These are phyloP conservation scores for Apiospora malaysiana DNA, from an alignment of 2,329 filamentous ascomycete species.

Conservation along the genomic window DNA sequence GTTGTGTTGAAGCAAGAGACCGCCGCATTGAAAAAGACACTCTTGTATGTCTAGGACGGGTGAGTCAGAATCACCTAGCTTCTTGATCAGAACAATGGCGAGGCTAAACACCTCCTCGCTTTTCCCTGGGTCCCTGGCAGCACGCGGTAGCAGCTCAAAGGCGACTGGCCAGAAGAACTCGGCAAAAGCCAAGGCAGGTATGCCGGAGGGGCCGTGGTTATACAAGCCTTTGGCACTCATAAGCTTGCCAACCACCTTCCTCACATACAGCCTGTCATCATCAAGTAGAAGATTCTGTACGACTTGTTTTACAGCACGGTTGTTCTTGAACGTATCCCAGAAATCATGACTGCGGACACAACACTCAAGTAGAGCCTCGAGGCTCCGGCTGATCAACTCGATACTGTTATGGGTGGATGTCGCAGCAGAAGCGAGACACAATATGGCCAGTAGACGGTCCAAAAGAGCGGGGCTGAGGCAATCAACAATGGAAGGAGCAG, in stretches of 20 bases:
- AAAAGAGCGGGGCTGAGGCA: conserved; percentile 33
- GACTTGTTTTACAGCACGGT: conserved; percentile 35
- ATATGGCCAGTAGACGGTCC: conserved; percentile 33
- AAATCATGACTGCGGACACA: conserved; percentile 45
- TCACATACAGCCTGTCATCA: conserved; percentile 44
- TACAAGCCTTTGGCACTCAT: conserved; percentile 36
- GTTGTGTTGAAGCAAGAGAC: conserved; percentile 34
- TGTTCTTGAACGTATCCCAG: conserved; percentile 45
- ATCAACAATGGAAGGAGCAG: conserved; percentile 28
- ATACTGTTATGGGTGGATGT: conserved; percentile 35
- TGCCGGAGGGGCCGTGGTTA: conserved; percentile 33
- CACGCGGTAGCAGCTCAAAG: conserved; percentile 44
- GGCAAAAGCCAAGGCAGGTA: conserved; percentile 46
- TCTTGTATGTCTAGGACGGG: conserved; percentile 31
- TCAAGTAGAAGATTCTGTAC: conserved; percentile 45
- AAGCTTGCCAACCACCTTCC: conserved; percentile 42
- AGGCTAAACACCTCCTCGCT: conserved; percentile 50
- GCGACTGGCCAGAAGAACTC: conserved; percentile 55
- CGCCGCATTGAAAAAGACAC: conserved; percentile 34
- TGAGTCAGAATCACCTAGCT: conserved; percentile 35
- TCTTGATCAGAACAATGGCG: conserved; percentile 35
- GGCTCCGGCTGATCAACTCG: conserved; percentile 42
- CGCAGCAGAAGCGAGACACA: conserved; percentile 30
- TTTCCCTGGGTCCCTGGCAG: conserved; percentile 38
- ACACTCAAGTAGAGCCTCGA: conserved; percentile 48